Evolutionary conservation across 2,329 filamentous ascomycete genomes (phyloP).

Genomic region (Coniochaeta prunicola): DNA sequence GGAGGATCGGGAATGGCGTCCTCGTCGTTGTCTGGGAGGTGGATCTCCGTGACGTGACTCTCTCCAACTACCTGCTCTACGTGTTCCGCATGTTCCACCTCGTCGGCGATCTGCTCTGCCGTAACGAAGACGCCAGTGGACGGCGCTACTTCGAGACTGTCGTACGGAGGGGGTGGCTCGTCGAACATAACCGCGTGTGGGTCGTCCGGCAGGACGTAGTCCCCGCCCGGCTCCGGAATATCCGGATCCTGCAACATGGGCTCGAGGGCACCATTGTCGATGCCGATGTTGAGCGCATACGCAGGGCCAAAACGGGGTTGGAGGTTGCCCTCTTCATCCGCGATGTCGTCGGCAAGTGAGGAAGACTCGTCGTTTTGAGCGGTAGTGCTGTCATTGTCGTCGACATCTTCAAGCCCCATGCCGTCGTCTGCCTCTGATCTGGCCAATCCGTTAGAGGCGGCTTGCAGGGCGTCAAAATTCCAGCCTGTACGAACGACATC

Average conservation of each 20-base stretch:
- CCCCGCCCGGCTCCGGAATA: slow-evolving; percentile 12
- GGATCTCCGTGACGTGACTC: neutral
- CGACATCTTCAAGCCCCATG: slow-evolving; percentile 10
- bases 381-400: slow-evolving; percentile 24
- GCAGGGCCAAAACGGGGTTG: neutral
- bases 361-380: slow-evolving; percentile 28
- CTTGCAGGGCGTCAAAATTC: slow-evolving; percentile 34
- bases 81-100: neutral
- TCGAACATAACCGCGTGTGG: slow-evolving; percentile 5
- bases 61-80: neutral
- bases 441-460: slow-evolving; percentile 6
- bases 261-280: slow-evolving; percentile 18
- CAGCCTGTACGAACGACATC: slow-evolving; percentile 26
- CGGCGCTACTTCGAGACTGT: neutral
- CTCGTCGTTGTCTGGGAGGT: neutral
- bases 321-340: slow-evolving; percentile 9
- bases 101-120: neutral
- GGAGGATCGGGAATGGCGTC: neutral
- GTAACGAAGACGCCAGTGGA: neutral
- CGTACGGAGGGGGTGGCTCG: neutral
- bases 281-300: neutral
- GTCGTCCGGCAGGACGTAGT: slow-evolving; percentile 18
- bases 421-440: slow-evolving; percentile 20
- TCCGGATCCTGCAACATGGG: slow-evolving; percentile 12
- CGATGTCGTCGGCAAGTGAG: slow-evolving; percentile 20